These are phyloP conservation scores for Aureobasidium sp. DNA, from an alignment of 2,329 filamentous ascomycete genomes.

Conservation along the genomic window DNA sequence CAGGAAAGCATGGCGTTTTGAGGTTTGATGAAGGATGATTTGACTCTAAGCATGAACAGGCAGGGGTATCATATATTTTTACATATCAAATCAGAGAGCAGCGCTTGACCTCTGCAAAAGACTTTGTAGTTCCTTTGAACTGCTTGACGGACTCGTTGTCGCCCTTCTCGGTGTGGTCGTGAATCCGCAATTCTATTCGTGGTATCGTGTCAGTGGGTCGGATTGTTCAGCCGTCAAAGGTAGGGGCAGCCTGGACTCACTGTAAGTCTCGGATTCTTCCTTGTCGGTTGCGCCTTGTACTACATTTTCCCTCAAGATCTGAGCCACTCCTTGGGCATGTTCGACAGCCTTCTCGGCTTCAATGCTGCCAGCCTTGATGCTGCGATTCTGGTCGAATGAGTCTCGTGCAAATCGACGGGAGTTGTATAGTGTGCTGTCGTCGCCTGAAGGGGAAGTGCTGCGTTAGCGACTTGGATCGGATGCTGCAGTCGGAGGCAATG, in stretches of 20 bases:
- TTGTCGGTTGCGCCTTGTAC: constrained; percentile 60
- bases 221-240: neutral
- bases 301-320: constrained; percentile 72
- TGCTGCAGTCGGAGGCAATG: constrained; percentile 6
- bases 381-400: constrained; percentile 63
- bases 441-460: constrained; percentile 47
- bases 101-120: constrained; percentile 35
- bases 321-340: constrained; percentile 76
- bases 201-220: constrained; percentile 24
- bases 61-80: constrained; percentile 16
- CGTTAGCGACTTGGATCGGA: neutral
- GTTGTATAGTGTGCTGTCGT: constrained; percentile 59
- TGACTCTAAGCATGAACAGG: neutral
- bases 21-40: neutral
- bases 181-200: constrained; percentile 69
- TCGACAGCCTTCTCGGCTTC: constrained; percentile 59
- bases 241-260: constrained; percentile 13
- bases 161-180: constrained; percentile 82
- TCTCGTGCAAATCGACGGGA: constrained; percentile 66
- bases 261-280: constrained; percentile 13
- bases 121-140: constrained; percentile 36
- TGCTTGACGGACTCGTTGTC: constrained; percentile 87
- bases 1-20: constrained; percentile 18
- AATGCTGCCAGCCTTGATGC: constrained; percentile 50
- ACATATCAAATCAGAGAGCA: constrained; percentile 13